phyloP scores from a whole-genome alignment of 257 asterid genomes.

The Lycium ferocissimum region DNA sequence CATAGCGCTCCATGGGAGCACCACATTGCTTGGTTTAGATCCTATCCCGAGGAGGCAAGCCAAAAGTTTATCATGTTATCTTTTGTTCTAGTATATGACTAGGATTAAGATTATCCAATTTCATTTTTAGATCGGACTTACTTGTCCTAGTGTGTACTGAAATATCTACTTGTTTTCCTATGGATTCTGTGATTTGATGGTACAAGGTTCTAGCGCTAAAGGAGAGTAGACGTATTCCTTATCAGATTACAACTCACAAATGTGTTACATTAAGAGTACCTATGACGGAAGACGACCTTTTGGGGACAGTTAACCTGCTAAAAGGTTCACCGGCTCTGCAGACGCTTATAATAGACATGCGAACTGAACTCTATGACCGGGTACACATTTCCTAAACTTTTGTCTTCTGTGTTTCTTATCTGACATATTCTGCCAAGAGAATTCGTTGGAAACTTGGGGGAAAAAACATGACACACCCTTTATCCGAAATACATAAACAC shows the following conservation, averaged over 20 bases:
- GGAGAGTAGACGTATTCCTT: neutral
- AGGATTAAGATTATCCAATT: neutral
- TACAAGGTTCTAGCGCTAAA: neutral
- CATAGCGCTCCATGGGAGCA: neutral
- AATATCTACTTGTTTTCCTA: neutral
- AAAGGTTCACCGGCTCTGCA: conserved; percentile 27
- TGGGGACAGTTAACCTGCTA: conserved; percentile 4
- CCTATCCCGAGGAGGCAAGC: neutral
- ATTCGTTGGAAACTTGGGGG: neutral
- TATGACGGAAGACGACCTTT: conserved; percentile 8
- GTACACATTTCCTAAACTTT: neutral
- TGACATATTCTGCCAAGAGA: neutral
- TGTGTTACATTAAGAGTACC: neutral
- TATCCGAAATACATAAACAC: too few species aligned
- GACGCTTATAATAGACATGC: neutral
- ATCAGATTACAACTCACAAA: neutral
- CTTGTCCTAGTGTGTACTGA: neutral
- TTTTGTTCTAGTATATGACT: neutral
- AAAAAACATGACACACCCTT: too few species aligned
- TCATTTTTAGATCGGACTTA: too few species aligned
- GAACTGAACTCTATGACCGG: neutral
- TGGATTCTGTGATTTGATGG: neutral
- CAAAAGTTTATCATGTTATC: neutral
- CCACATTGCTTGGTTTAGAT: neutral
- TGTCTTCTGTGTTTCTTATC: neutral